Evolutionary conservation across 2,329 filamentous ascomycete genomes (phyloP).

Genomic region (Claviceps monticola): DNA sequence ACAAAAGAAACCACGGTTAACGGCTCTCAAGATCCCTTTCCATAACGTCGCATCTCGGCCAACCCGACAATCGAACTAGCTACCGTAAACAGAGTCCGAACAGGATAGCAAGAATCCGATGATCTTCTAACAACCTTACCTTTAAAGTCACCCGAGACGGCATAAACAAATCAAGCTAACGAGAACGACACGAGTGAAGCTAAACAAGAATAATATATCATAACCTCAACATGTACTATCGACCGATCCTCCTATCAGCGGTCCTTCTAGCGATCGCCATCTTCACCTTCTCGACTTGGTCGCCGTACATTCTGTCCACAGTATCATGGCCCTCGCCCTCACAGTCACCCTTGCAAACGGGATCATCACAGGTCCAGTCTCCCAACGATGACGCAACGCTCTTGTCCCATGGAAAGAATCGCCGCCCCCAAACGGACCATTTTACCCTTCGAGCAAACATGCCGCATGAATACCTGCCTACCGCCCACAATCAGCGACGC

Average conservation of each 20-base stretch:
- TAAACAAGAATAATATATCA: too few species aligned
- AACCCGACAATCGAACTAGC: too few species aligned
- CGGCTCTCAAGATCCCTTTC: too few species aligned
- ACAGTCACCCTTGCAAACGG: background rate
- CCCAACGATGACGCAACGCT: background rate
- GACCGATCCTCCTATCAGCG: background rate
- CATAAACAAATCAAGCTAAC: background rate
- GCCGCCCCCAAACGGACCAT: slow-evolving; percentile 8
- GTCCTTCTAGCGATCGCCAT: background rate
- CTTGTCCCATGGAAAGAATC: background rate
- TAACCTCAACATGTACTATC: background rate
- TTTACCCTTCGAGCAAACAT: slow-evolving; percentile 18
- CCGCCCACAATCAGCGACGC: slow-evolving; percentile 32
- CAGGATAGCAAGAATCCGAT: too few species aligned
- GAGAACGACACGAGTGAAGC: background rate
- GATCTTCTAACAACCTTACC: too few species aligned
- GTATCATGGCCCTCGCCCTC: background rate
- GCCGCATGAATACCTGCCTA: slow-evolving; percentile 18
- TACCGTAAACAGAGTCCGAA: too few species aligned
- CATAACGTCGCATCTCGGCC: too few species aligned
- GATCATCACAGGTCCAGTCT: background rate
- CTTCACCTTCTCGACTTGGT: background rate
- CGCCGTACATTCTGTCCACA: background rate
- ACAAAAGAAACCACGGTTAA: too few species aligned
- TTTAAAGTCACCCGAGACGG: background rate